Base-by-base conservation (phyloP, 2,329 filamentous ascomycete genomes). In the Ustulina deusta region DNA sequence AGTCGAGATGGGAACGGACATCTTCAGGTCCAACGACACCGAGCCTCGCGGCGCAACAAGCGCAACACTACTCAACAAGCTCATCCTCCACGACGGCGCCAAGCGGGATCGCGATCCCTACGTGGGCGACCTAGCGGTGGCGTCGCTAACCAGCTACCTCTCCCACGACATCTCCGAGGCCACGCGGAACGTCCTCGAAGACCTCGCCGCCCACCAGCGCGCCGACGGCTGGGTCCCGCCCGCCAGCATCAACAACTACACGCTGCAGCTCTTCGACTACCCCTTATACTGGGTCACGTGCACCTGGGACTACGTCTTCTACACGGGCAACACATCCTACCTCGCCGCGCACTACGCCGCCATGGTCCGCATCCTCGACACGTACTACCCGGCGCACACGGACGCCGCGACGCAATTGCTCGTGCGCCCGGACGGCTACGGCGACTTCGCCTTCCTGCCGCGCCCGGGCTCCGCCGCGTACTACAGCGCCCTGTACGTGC, bases 31-130 rank as follows among this genome's bases (percentile, higher is more conserved):
- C 20, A 83, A 86, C 69, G 80, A 85, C 69, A 84, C 83, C 0
- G 85, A 87, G 65, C 84, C 84, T 2, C 76, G 84, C 44, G 73
- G 78, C 20, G 83, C 83, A 3, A 76, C 74, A 1, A 84, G 81
- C 56, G 77, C 80, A 2, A 80, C 79, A 0, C 76, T 87, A 1
- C 65, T 82, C 17, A 82, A 80, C 0, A 85, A 84, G 63, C 71
- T 81, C 42, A 83, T 86, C 1, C 72, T 86, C 5, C 79, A 81
- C 56, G 85, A 87, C 69, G 85, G 84, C 4, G 81, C 85, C 0
- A 87, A 87, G 71, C 74, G 85, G 51, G 84, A 87, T 61, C 79
- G 85, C 17, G 84, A 86, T 61, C 85, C 85, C 1, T 87, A 87
- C 69, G 81, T 85, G 17, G 85, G 85, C 2, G 85, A 86, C 63